Conservation (phyloP, 305 asterid genomes). For the Petunia hybrid region DNA sequence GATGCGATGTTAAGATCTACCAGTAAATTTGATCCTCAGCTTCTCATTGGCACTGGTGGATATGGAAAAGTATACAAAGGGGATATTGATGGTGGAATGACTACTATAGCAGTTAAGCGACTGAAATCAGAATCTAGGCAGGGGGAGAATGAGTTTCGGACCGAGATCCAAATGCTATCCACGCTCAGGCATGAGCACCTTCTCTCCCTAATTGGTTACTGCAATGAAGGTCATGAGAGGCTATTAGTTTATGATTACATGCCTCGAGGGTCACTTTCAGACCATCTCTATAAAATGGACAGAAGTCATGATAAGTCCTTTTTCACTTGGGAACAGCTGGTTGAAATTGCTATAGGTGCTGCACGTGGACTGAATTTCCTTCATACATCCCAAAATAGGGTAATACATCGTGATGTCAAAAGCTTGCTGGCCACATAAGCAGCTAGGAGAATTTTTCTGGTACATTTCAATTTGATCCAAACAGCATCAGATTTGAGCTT, state of each 20-base stretch:
- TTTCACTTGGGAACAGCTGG: slow-evolving; percentile 66
- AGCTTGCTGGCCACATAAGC: slow-evolving; percentile 32
- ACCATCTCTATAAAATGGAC: slow-evolving; percentile 53
- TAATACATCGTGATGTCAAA: slow-evolving; percentile 78
- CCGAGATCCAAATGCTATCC: slow-evolving; percentile 64
- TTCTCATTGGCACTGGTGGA: slow-evolving; percentile 66
- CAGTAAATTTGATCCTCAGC: slow-evolving; percentile 45
- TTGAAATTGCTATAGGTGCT: slow-evolving; percentile 64
- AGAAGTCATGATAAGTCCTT: slow-evolving; percentile 46
- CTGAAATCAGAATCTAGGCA: slow-evolving; percentile 48
- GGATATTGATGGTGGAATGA: slow-evolving; percentile 47
- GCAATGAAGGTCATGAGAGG: slow-evolving; percentile 58
- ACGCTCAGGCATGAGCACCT: slow-evolving; percentile 58
- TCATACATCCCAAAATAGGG: slow-evolving; percentile 58
- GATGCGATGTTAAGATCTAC: slow-evolving; percentile 59
- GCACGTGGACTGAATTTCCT: slow-evolving; percentile 73
- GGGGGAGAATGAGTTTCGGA: slow-evolving; percentile 64
- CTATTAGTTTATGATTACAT: slow-evolving; percentile 62
- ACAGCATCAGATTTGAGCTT: too few species aligned
- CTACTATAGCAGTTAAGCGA: slow-evolving; percentile 60
- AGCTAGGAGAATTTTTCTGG: too few species aligned
- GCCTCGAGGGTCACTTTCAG: slow-evolving; percentile 54
- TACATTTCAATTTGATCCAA: too few species aligned
- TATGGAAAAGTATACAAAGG: slow-evolving; percentile 74
- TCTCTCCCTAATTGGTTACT: slow-evolving; percentile 67